A percentile compares a stretch with the other conserved stretches of the same genome.
Evolutionary conservation across 23 red algal genomes (phyloP).

Genomic region (Gracilaria domingensis): DNA sequence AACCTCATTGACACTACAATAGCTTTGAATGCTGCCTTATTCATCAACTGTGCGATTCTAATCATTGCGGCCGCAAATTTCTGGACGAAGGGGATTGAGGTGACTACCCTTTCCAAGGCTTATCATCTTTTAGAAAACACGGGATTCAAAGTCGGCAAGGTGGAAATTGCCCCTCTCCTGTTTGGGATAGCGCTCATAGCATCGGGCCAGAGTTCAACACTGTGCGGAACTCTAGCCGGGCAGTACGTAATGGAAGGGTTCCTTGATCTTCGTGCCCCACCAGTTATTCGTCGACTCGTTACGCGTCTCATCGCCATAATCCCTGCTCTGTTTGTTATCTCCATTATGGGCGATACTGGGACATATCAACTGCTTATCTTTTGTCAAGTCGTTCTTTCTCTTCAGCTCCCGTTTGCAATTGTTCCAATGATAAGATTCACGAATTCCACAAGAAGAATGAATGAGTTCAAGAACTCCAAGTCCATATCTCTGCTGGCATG

Average conservation of each 20-base stretch:
- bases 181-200: slow-evolving; percentile 90
- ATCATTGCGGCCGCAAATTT: slow-evolving; percentile 80
- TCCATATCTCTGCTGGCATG: slow-evolving; percentile 61
- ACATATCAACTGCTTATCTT: slow-evolving; percentile 88
- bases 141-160: slow-evolving; percentile 64
- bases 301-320: slow-evolving; percentile 88
- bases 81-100: slow-evolving; percentile 66
- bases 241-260: slow-evolving; percentile 98
- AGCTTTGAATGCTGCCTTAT: slow-evolving; percentile 69
- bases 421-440: slow-evolving; percentile 95
- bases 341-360: slow-evolving; percentile 78
- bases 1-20: slow-evolving; percentile 81
- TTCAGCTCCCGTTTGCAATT: slow-evolving; percentile 96
- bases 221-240: slow-evolving; percentile 91
- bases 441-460: slow-evolving; percentile 73
- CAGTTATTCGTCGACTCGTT: slow-evolving; percentile 78
- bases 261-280: slow-evolving; percentile 81
- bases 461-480: slow-evolving; percentile 70
- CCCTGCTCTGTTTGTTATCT: slow-evolving; percentile 78
- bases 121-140: slow-evolving; percentile 88
- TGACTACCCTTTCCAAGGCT: slow-evolving; percentile 93
- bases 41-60: slow-evolving; percentile 84
- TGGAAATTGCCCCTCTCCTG: slow-evolving; percentile 68
- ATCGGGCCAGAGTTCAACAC: slow-evolving; percentile 88
- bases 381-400: slow-evolving; percentile 89